Evolutionary conservation across 768 basidiomycete species (phyloP).

Genomic region (Tulasnella sp.): DNA sequence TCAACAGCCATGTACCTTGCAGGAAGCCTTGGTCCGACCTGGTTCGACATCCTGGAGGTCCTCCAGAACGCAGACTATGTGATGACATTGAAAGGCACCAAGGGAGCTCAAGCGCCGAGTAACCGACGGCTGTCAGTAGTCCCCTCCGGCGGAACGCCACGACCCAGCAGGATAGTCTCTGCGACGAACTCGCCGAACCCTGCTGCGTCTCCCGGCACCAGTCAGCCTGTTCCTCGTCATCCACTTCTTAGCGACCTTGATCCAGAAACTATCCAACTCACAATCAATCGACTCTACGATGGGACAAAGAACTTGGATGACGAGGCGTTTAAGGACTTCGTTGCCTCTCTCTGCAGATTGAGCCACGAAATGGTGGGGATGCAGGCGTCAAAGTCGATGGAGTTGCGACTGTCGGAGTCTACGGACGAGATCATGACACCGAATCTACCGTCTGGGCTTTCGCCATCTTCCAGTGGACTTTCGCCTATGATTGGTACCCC

Average conservation of each 20-base stretch:
- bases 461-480: not conserved
- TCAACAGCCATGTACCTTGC: conserved; percentile 69
- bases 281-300: conserved; percentile 80
- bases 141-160: conserved; percentile 9
- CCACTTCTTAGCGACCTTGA: conserved; percentile 64
- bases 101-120: conserved; percentile 14
- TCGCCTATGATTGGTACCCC: not conserved
- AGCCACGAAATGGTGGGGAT: conserved; percentile 91
- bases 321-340: conserved; percentile 65
- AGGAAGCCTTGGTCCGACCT: conserved; percentile 76
- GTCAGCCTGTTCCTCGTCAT: conserved; percentile 30
- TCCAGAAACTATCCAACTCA: conserved; percentile 54
- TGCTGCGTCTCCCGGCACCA: not conserved
- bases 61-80: conserved; percentile 95
- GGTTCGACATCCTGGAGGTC: conserved; percentile 84
- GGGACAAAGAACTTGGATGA: conserved; percentile 77
- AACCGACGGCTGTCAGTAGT: conserved; percentile 7
- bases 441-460: not conserved
- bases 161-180: not conserved
- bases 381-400: conserved; percentile 32
- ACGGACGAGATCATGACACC: conserved; percentile 10
- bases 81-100: conserved; percentile 47
- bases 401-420: not conserved
- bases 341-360: conserved; percentile 67
- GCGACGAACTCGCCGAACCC: not conserved